These are phyloP conservation scores for Annulohypoxylon nitens DNA, from an alignment of 495 filamentous ascomycete species.

Conservation along the genomic window DNA sequence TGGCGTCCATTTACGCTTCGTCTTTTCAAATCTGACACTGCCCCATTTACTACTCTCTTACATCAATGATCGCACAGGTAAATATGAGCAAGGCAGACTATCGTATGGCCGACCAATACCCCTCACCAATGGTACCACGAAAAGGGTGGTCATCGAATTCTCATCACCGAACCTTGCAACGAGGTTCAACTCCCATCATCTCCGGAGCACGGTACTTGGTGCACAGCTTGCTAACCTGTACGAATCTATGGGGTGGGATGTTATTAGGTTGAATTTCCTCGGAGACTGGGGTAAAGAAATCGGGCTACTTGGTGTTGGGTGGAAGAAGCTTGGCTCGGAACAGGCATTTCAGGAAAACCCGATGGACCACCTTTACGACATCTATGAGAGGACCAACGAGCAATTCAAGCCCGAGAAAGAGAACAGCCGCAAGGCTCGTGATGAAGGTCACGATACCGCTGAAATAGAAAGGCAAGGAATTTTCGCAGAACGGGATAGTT, in stretches of 20 bases:
- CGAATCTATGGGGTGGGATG: constrained; percentile 3
- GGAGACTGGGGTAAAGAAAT: constrained; percentile 16
- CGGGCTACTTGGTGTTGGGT: constrained; percentile 9
- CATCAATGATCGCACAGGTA: constrained; percentile 8
- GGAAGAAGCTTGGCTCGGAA: constrained; percentile 13
- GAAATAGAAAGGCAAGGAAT: constrained; percentile 7
- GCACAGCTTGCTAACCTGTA: constrained; percentile 4
- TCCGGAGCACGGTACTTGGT: constrained; percentile 8
- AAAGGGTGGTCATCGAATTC: constrained; percentile 8
- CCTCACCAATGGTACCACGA: neutral
- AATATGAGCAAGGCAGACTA: neutral
- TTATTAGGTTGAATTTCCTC: constrained; percentile 8
- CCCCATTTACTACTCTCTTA: constrained; percentile 3
- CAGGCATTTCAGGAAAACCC: constrained; percentile 4
- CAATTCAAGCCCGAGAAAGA: constrained; percentile 17
- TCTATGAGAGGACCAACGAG: constrained; percentile 8
- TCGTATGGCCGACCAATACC: neutral
- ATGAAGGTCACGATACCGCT: constrained; percentile 9
- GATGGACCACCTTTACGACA: constrained; percentile 5
- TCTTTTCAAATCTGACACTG: constrained; percentile 5
- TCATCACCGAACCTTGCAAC: constrained; percentile 12
- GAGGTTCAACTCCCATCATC: constrained; percentile 2
- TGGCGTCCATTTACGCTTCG: constrained; percentile 10
- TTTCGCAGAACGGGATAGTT: constrained; percentile 10
- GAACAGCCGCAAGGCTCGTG: constrained; percentile 8